Conservation (phyloP, 2,329 filamentous ascomycete species). For the Penicillium sp. region DNA sequence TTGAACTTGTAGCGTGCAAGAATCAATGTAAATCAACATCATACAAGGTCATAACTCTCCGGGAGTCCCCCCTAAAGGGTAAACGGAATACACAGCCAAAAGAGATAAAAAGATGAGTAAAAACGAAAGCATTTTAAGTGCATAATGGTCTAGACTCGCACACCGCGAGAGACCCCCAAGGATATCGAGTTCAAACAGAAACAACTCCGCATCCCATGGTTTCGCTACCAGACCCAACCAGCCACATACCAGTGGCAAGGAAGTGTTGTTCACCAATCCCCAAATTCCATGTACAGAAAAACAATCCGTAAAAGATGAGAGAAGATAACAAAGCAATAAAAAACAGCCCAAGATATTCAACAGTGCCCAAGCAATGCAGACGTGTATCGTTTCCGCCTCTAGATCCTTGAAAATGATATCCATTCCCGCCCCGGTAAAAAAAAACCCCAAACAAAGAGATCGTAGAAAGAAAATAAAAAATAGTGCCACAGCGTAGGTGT, state of each 20-base stretch:
- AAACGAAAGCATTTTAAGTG: conserved; percentile 28
- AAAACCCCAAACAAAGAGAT: conserved; percentile 31
- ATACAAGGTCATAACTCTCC: conserved; percentile 17
- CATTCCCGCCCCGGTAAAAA: conserved; percentile 34
- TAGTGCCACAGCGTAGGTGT: conserved; percentile 29
- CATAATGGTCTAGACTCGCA: conserved; percentile 35
- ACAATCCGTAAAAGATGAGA: conserved; percentile 22
- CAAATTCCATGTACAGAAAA: conserved; percentile 38
- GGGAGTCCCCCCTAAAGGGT: conserved; percentile 19
- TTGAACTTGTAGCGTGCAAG: conserved; percentile 17
- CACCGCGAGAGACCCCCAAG: conserved; percentile 31
- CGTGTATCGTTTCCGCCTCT: conserved; percentile 49
- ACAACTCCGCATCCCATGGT: conserved; percentile 44
- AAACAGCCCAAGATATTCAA: conserved; percentile 37
- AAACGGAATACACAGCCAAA: conserved; percentile 10
- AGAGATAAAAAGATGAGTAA: conserved; percentile 11
- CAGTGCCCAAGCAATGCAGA: conserved; percentile 45
- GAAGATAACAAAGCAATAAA: conserved; percentile 22
- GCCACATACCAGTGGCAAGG: conserved; percentile 33
- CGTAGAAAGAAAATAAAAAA: conserved; percentile 23
- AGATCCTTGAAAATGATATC: conserved; percentile 40
- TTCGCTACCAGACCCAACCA: conserved; percentile 33
- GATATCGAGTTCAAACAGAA: conserved; percentile 31
- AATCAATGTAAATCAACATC: conserved; percentile 11
- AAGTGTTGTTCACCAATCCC: conserved; percentile 34